These are phyloP conservation scores for Isatis tinctoria DNA, from an alignment of 345 rosid genomes.

Conservation along the genomic window DNA sequence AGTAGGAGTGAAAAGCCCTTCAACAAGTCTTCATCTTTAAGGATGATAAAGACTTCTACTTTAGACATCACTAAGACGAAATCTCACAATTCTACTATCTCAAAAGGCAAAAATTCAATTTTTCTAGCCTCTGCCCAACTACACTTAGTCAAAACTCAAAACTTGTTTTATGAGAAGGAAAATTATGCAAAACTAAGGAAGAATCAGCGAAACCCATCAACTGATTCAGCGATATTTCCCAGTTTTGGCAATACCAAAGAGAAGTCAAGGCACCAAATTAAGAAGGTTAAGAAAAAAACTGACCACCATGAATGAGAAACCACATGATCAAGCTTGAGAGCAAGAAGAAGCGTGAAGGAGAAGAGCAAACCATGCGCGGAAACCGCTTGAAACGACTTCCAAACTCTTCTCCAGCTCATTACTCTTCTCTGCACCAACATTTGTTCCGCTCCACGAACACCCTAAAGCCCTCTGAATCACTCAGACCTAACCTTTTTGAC, in stretches of 20 bases:
- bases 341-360: conserved; percentile 73
- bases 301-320: conserved; percentile 75
- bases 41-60: not conserved
- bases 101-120: conserved; percentile 3
- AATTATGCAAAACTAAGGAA: not conserved
- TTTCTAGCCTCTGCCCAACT: not conserved
- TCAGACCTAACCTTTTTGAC: not conserved
- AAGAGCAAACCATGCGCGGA: conserved; percentile 67
- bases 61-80: not conserved
- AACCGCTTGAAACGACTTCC: conserved; percentile 59
- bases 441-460: not conserved
- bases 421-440: conserved; percentile 54
- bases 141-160: not conserved
- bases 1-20: not conserved
- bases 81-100: not conserved
- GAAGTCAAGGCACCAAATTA: conserved; percentile 2
- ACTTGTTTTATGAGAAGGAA: not conserved
- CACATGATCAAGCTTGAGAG: conserved; percentile 64
- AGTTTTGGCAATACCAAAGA: conserved; percentile 1
- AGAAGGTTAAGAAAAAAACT: conserved; percentile 7
- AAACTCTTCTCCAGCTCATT: conserved; percentile 81
- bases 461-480: conserved; percentile 17
- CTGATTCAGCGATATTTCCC: not conserved
- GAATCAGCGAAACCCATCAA: not conserved
- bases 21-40: not conserved